phyloP scores from a whole-genome alignment of 495 filamentous ascomycete genomes.

The Terfezia claveryi region DNA sequence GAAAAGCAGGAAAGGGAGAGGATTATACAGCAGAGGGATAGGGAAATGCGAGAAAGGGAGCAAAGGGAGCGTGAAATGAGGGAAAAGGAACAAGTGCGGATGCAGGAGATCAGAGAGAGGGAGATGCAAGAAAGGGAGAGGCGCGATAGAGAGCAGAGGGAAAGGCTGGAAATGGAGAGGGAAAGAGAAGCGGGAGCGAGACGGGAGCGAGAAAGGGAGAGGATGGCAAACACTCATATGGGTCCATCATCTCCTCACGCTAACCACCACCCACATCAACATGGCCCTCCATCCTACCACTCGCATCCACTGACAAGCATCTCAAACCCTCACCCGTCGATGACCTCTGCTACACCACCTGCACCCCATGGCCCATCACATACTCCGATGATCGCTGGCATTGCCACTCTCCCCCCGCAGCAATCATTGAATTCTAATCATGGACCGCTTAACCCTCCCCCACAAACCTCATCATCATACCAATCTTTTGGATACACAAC shows the following conservation, averaged over 20 bases:
- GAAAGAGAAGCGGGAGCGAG: constrained; percentile 10
- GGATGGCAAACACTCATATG: neutral
- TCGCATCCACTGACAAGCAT: constrained; percentile 26
- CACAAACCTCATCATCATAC: constrained; percentile 6
- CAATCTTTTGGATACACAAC: constrained; percentile 21
- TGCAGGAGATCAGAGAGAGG: constrained; percentile 5
- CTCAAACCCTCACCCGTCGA: constrained; percentile 7
- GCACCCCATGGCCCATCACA: neutral
- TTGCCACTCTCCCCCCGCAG: neutral
- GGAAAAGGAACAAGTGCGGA: constrained; percentile 3
- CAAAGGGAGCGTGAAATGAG: constrained; percentile 10
- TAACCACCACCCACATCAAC: constrained; percentile 24
- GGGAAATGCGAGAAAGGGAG: constrained; percentile 6
- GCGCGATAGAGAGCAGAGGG: too few species aligned
- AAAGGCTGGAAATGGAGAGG: constrained; percentile 12
- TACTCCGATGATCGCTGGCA: neutral
- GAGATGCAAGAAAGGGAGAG: constrained; percentile 5
- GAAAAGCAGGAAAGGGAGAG: constrained; percentile 1
- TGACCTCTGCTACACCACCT: neutral
- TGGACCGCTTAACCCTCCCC: constrained; percentile 18
- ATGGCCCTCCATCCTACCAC: constrained; percentile 10
- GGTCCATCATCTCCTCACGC: constrained; percentile 14
- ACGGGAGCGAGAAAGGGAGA: constrained; percentile 4
- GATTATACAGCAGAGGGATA: constrained; percentile 3
- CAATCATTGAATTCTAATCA: constrained; percentile 12